Conservation (phyloP, 176 grass and related monocot species). For the maize (Zea mays) region DNA sequence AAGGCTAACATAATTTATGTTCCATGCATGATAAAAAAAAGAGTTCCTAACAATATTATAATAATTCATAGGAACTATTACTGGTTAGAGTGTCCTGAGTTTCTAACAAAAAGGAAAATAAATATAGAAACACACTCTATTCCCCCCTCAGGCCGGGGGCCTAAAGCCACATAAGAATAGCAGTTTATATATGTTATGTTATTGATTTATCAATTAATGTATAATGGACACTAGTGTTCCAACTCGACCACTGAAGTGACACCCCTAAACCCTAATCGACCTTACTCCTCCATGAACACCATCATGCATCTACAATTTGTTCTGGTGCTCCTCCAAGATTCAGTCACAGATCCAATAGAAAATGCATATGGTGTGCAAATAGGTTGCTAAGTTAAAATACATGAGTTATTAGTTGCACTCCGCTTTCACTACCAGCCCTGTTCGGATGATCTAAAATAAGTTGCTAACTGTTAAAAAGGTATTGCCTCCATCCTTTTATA, state of each 20-base stretch:
- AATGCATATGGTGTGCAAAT: background rate
- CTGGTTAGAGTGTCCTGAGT: background rate
- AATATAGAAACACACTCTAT: background rate
- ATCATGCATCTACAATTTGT: background rate
- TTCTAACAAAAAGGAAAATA: background rate
- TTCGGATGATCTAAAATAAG: no score
- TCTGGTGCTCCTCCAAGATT: background rate
- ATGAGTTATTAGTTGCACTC: background rate
- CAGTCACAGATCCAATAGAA: background rate
- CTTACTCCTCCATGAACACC: background rate
- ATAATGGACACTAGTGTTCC: background rate
- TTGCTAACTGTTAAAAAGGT: no score
- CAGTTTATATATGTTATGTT: background rate
- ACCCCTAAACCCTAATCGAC: background rate
- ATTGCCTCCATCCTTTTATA: no score
- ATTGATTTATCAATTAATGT: background rate
- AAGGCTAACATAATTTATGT: background rate
- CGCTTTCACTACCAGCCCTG: background rate
- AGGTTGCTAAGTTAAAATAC: background rate
- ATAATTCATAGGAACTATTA: background rate
- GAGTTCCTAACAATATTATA: background rate
- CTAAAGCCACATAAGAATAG: background rate
- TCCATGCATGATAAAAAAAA: background rate
- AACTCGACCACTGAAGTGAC: background rate
- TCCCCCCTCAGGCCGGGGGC: background rate